Evolutionary conservation across 73 alveolate genomes (phyloP).

Genomic region (Paraurostyla sp.): DNA sequence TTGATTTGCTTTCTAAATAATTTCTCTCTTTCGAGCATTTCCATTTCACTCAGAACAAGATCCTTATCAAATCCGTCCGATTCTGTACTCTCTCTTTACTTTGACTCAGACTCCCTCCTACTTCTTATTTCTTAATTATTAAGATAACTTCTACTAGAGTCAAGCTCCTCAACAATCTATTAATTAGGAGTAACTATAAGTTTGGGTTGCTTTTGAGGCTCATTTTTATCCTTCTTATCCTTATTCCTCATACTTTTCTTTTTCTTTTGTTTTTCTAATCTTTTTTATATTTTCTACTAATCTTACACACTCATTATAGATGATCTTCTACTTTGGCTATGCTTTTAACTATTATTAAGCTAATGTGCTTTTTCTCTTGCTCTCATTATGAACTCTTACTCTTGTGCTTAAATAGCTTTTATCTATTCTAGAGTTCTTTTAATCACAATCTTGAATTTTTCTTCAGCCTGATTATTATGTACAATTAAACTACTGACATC

Average conservation of each 20-base stretch:
- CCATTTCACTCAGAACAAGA: not conserved
- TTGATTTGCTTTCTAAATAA: not conserved
- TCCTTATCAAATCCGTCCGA: not conserved
- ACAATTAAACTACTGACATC: not conserved
- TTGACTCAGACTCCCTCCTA: not conserved
- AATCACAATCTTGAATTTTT: not conserved
- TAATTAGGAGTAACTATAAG: not conserved
- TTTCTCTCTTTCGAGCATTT: not conserved
- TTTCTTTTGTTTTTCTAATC: too few species aligned
- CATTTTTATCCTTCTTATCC: too few species aligned
- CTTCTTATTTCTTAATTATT: not conserved
- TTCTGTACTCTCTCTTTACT: not conserved
- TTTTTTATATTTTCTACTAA: too few species aligned
- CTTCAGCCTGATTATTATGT: not conserved
- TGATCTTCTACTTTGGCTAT: not conserved
- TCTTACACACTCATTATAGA: too few species aligned
- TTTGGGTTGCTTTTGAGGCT: not conserved
- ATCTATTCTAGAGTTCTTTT: not conserved
- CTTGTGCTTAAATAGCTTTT: not conserved
- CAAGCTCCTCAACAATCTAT: not conserved
- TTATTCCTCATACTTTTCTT: too few species aligned
- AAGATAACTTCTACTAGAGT: not conserved
- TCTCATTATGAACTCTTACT: not conserved
- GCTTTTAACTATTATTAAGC: not conserved
- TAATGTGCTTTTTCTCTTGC: not conserved